These are phyloP conservation scores for Vachellia collinsii DNA, from an alignment of 306 rosid species.

Conservation along the genomic window DNA sequence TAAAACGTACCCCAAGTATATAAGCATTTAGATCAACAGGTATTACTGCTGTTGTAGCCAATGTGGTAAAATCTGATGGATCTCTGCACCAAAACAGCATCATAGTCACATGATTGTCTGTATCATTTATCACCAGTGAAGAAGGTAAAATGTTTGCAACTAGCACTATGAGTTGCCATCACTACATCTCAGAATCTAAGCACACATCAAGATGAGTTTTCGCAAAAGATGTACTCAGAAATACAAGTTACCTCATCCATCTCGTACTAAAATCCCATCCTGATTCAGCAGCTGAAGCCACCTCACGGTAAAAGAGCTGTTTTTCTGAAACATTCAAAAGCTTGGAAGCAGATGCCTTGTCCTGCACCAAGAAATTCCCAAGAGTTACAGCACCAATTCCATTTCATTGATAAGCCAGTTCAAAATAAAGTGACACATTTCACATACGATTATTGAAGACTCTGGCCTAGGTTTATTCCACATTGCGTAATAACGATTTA, in stretches of 20 bases:
- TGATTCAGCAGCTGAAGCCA: slow-evolving; percentile 89
- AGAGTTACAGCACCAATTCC: slow-evolving; percentile 8
- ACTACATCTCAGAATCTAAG: neutral
- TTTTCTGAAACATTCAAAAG: slow-evolving; percentile 55
- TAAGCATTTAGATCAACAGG: slow-evolving; percentile 87
- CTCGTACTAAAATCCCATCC: slow-evolving; percentile 98
- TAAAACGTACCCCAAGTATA: slow-evolving; percentile 66
- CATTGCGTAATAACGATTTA: slow-evolving; percentile 85
- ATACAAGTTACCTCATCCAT: slow-evolving; percentile 78
- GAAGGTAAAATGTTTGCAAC: slow-evolving; percentile 12
- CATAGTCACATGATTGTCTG: slow-evolving; percentile 14
- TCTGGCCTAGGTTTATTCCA: slow-evolving; percentile 97
- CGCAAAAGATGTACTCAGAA: neutral
- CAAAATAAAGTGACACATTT: slow-evolving; percentile 32
- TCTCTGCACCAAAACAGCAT: slow-evolving; percentile 57
- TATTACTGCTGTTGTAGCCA: slow-evolving; percentile 83
- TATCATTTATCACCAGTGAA: slow-evolving; percentile 1
- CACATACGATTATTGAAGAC: slow-evolving; percentile 59
- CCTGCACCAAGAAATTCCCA: slow-evolving; percentile 50
- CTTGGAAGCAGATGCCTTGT: slow-evolving; percentile 71
- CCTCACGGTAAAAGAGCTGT: slow-evolving; percentile 64
- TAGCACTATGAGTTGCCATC: neutral
- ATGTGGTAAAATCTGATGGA: slow-evolving; percentile 66
- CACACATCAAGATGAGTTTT: neutral
- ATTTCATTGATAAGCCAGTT: slow-evolving; percentile 26